phyloP scores from a whole-genome alignment of 1,284 basidiomycete genomes.

The Exobasidium rhododendri region DNA sequence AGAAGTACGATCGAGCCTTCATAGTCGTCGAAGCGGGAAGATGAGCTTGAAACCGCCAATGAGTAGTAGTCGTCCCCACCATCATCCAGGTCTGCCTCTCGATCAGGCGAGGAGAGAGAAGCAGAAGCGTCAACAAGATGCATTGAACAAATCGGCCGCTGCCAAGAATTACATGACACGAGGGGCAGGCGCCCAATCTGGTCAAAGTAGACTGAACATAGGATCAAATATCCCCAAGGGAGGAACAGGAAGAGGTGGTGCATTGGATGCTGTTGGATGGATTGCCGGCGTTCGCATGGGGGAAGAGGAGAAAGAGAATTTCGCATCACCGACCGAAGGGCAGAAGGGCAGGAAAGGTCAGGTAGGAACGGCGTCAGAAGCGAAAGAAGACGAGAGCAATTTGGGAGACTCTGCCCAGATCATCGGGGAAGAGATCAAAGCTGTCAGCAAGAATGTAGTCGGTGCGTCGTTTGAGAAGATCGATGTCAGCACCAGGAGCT shows the following conservation, averaged over 20 bases:
- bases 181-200: constrained; percentile 6
- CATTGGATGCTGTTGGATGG: constrained; percentile 35
- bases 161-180: constrained; percentile 15
- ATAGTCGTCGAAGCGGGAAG: not conserved
- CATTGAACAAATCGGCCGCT: not conserved
- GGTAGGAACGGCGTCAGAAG: not conserved
- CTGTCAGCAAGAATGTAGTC: constrained; percentile 36
- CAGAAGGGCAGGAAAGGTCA: not conserved
- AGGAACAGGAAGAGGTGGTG: not conserved
- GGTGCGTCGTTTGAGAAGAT: constrained; percentile 38
- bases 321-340: not conserved
- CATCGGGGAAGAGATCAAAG: constrained; percentile 22
- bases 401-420: constrained; percentile 11
- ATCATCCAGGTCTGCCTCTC: not conserved
- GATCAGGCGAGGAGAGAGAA: not conserved
- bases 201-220: not conserved
- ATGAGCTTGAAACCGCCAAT: not conserved
- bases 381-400: not conserved
- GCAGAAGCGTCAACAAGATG: not conserved
- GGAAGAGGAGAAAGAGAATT: constrained; percentile 19
- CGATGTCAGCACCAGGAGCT: constrained; percentile 20
- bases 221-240: not conserved
- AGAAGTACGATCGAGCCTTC: not conserved
- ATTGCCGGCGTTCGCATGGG: constrained; percentile 38
- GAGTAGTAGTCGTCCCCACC: not conserved